These are phyloP conservation scores for Leptographium flavum DNA, from an alignment of 2,329 filamentous ascomycete genomes.

Conservation along the genomic window DNA sequence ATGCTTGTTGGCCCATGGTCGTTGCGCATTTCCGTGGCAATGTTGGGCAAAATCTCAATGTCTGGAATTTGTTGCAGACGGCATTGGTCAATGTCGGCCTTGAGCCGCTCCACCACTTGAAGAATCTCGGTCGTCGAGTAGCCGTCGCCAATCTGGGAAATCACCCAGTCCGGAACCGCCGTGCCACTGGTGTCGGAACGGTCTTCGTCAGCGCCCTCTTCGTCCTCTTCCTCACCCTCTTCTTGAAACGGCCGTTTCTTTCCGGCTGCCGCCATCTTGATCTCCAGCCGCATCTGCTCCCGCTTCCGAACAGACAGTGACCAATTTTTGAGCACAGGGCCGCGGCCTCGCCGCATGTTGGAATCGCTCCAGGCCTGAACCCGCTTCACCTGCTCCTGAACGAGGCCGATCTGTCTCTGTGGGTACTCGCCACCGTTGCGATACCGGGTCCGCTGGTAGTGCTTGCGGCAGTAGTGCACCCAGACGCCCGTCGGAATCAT, in stretches of 20 bases:
- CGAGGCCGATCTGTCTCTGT: conserved; percentile 46
- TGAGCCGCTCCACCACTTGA: conserved; percentile 30
- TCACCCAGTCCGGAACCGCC: conserved; percentile 35
- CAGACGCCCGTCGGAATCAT: conserved; percentile 55
- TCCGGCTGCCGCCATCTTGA: conserved; percentile 17
- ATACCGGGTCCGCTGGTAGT: conserved; percentile 66
- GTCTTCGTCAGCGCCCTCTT: conserved; percentile 14
- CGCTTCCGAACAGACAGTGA: conserved; percentile 49
- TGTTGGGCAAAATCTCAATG: conserved; percentile 44
- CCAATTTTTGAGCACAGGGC: conserved; percentile 42
- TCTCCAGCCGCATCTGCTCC: conserved; percentile 42
- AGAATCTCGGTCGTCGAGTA: conserved; percentile 34
- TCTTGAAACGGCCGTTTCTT: conserved; percentile 17
- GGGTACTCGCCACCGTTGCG: conserved; percentile 48
- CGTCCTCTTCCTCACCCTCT: conserved; percentile 20
- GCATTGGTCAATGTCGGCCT: conserved; percentile 27
- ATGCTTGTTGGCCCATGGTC: conserved; percentile 11
- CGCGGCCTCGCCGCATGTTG: conserved; percentile 23
- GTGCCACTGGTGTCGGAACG: conserved; percentile 21
- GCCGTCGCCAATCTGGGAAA: conserved; percentile 27
- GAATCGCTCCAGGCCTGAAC: conserved; percentile 48
- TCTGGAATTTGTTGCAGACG: conserved; percentile 35
- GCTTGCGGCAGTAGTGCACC: conserved; percentile 67
- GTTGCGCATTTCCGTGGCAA: conserved; percentile 15
- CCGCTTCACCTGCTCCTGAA: conserved; percentile 45